Percentiles rank a stretch among this genome's conserved stretches.
phyloP scores from a whole-genome alignment of 2,329 filamentous ascomycete genomes.

The Ploettnerulaceae sp. region DNA sequence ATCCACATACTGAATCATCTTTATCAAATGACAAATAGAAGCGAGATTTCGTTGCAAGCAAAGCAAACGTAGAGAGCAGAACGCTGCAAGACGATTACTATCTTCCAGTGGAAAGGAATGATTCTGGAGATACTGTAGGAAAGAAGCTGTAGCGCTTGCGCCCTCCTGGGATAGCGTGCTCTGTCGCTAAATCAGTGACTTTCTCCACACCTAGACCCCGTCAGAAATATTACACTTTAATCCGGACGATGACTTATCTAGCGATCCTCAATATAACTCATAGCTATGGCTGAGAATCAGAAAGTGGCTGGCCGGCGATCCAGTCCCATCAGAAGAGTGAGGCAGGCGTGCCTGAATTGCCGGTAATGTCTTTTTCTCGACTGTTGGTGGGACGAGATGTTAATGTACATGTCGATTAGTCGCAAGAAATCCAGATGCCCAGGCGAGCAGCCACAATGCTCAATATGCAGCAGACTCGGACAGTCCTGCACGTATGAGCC shows the following conservation, averaged over 20 bases:
- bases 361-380: slow-evolving; percentile 12
- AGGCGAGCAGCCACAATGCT: slow-evolving; percentile 19
- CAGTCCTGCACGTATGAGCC: slow-evolving; percentile 16
- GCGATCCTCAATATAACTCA: no score
- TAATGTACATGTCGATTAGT: no score
- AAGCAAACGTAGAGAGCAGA: no score
- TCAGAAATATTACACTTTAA: not conserved
- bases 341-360: slow-evolving; percentile 21
- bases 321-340: slow-evolving; percentile 12
- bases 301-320: not conserved
- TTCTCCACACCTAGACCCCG: not conserved
- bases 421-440: slow-evolving; percentile 23
- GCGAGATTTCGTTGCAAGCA: no score
- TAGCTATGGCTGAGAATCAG: not conserved
- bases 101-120: no score
- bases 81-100: no score
- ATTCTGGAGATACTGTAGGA: no score
- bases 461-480: slow-evolving; percentile 14
- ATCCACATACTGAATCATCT: no score
- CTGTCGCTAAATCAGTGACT: not conserved
- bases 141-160: not conserved
- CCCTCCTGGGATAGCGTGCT: slow-evolving; percentile 1
- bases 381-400: no score
- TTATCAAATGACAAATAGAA: no score
- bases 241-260: not conserved